A percentile compares a stretch with the other conserved stretches of the same genome.
Conservation (phyloP, 805 yeast genomes). For the Hanseniaspora guilliermondii region DNA sequence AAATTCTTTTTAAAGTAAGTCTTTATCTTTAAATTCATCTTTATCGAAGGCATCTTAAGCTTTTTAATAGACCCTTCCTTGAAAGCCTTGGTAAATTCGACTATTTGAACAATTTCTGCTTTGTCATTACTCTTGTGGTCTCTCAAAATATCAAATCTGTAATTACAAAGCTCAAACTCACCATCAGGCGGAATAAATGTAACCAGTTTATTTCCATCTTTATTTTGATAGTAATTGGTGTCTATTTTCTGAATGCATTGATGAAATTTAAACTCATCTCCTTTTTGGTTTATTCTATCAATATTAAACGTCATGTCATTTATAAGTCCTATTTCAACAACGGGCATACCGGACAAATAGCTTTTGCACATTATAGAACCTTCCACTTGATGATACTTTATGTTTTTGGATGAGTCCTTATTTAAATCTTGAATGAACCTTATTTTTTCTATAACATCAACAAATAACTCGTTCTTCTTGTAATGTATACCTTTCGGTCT, state of each 20-base stretch:
- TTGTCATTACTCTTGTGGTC: background rate
- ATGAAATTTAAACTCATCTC: constrained; percentile 67
- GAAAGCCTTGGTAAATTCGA: background rate
- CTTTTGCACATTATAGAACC: constrained; percentile 67
- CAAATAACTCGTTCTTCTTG: constrained; percentile 77
- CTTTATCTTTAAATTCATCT: constrained; percentile 21
- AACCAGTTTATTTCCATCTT: constrained; percentile 41
- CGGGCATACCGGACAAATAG: constrained; percentile 85
- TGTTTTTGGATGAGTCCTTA: constrained; percentile 33
- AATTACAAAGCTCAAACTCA: constrained; percentile 45
- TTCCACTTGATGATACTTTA: constrained; percentile 51
- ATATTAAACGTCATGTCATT: constrained; percentile 43
- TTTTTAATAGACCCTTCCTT: constrained; percentile 15
- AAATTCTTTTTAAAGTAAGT: constrained; percentile 29
- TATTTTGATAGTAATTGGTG: constrained; percentile 30
- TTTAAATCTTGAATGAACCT: constrained; percentile 54
- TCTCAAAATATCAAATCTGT: constrained; percentile 24
- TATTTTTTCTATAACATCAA: constrained; percentile 69
- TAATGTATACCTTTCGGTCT: constrained; percentile 82
- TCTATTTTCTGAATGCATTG: constrained; percentile 61
- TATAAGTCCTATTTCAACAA: constrained; percentile 51
- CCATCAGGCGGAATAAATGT: constrained; percentile 89
- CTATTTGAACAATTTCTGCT: constrained; percentile 27
- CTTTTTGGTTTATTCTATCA: constrained; percentile 28
- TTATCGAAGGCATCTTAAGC: constrained; percentile 20